These are phyloP conservation scores for Psilocybe tampanensis DNA, from an alignment of 768 basidiomycete species.

Conservation along the genomic window DNA sequence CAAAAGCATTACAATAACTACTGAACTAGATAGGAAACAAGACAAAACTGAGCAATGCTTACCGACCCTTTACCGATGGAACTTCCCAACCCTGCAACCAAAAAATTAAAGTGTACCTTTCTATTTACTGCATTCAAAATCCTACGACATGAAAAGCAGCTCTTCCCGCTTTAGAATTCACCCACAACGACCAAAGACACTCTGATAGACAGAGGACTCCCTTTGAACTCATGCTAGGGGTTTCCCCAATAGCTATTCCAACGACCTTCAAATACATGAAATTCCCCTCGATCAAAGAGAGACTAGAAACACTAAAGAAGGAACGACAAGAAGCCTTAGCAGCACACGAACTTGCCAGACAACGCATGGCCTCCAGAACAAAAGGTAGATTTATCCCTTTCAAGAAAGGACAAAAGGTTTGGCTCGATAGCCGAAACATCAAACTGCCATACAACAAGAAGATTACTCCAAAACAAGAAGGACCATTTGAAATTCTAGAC, in stretches of 20 bases:
- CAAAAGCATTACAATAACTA: slow-evolving; percentile 12
- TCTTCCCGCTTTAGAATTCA: slow-evolving; percentile 14
- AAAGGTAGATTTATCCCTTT: slow-evolving; percentile 35
- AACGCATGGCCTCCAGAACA: slow-evolving; percentile 22
- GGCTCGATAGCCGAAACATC: slow-evolving; percentile 23
- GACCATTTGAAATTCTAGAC: slow-evolving; percentile 18
- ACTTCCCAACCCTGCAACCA: slow-evolving; percentile 23
- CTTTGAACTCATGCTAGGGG: slow-evolving; percentile 23
- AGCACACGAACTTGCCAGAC: slow-evolving; percentile 17
- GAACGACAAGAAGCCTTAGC: slow-evolving; percentile 16
- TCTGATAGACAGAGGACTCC: slow-evolving; percentile 16
- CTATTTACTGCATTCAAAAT: slow-evolving; percentile 10
- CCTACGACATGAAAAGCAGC: slow-evolving; percentile 12
- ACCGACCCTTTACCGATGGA: slow-evolving; percentile 18
- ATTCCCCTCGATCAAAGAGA: neutral
- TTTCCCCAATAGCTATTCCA: slow-evolving; percentile 1
- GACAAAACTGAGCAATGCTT: slow-evolving; percentile 13
- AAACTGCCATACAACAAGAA: slow-evolving; percentile 12
- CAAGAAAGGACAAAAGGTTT: slow-evolving; percentile 33
- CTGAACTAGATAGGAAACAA: slow-evolving; percentile 11
- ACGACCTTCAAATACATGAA: slow-evolving; percentile 7
- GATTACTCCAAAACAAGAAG: slow-evolving; percentile 12
- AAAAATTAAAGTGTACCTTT: slow-evolving; percentile 22
- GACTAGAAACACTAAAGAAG: neutral
- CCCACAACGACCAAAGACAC: slow-evolving; percentile 19